phyloP scores from a whole-genome alignment of 495 filamentous ascomycete species.

The Hyaloscypha hepaticicola region DNA sequence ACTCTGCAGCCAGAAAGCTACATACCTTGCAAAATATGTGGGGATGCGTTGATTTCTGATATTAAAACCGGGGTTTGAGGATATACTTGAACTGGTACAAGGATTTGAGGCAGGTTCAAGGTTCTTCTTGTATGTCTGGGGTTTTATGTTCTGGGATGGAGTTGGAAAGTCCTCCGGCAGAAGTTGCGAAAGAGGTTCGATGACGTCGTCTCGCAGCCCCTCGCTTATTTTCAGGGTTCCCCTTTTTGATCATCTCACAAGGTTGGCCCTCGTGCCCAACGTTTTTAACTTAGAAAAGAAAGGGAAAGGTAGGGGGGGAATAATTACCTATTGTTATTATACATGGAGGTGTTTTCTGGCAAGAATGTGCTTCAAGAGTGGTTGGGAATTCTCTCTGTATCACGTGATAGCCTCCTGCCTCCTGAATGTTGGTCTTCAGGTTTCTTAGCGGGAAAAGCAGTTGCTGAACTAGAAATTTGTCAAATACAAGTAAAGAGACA shows the following conservation, averaged over 20 bases:
- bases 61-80: slow-evolving; percentile 17
- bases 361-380: too few species aligned
- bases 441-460: too few species aligned
- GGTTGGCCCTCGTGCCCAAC: background rate
- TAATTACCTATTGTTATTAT: too few species aligned
- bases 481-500: too few species aligned
- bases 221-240: background rate
- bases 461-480: too few species aligned
- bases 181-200: background rate
- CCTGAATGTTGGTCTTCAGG: too few species aligned
- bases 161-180: background rate
- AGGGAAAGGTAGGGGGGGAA: too few species aligned
- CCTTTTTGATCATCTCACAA: background rate
- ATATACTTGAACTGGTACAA: slow-evolving; percentile 9
- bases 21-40: background rate
- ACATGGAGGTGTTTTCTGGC: too few species aligned
- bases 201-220: slow-evolving; percentile 8
- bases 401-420: too few species aligned
- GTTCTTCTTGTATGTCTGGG: slow-evolving; percentile 1
- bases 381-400: too few species aligned
- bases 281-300: too few species aligned
- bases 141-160: slow-evolving; percentile 10
- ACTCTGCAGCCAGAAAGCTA: background rate
- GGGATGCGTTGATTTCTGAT: background rate
- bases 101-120: background rate